These are phyloP conservation scores for Ashbya aceris DNA, from an alignment of 1,139 yeast genomes.

Conservation along the genomic window DNA sequence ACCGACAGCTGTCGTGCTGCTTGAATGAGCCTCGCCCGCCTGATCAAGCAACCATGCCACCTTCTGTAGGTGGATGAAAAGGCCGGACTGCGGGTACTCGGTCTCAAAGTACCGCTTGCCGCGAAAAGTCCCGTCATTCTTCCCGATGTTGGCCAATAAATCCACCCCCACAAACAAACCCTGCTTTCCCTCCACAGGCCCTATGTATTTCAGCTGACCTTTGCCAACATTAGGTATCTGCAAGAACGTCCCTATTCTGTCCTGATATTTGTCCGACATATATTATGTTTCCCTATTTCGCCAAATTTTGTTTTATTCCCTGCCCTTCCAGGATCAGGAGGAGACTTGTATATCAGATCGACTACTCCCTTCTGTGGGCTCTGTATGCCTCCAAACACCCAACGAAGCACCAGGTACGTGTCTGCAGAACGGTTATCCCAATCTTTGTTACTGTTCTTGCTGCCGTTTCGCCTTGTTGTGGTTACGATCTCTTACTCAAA, in stretches of 20 bases:
- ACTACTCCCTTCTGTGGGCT: too few relatives aligned
- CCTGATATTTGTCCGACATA: slow-evolving; percentile 13
- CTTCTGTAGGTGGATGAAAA: slow-evolving; percentile 64
- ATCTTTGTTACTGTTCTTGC: too few relatives aligned
- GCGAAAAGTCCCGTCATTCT: slow-evolving; percentile 64
- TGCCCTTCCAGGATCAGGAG: not conserved
- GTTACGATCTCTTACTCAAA: too few relatives aligned
- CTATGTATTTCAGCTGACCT: slow-evolving; percentile 65
- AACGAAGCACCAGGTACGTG: too few relatives aligned
- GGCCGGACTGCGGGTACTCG: slow-evolving; percentile 53
- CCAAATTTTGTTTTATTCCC: not conserved
- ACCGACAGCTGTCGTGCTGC: slow-evolving; percentile 12
- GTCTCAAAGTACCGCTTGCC: slow-evolving; percentile 59
- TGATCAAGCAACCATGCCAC: slow-evolving; percentile 32
- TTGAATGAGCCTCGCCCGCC: slow-evolving; percentile 10
- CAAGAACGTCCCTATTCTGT: slow-evolving; percentile 24
- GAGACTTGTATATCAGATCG: not conserved
- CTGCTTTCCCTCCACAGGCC: slow-evolving; percentile 60
- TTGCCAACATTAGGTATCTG: slow-evolving; percentile 32
- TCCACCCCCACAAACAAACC: slow-evolving; percentile 91
- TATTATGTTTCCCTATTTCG: not conserved
- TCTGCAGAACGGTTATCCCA: too few relatives aligned
- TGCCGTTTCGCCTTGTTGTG: too few relatives aligned
- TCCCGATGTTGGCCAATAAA: slow-evolving; percentile 60
- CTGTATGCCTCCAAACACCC: too few relatives aligned